Evolutionary conservation across 176 grass and related monocot species (phyloP).

Genomic region (Paspalum vaginatum): DNA sequence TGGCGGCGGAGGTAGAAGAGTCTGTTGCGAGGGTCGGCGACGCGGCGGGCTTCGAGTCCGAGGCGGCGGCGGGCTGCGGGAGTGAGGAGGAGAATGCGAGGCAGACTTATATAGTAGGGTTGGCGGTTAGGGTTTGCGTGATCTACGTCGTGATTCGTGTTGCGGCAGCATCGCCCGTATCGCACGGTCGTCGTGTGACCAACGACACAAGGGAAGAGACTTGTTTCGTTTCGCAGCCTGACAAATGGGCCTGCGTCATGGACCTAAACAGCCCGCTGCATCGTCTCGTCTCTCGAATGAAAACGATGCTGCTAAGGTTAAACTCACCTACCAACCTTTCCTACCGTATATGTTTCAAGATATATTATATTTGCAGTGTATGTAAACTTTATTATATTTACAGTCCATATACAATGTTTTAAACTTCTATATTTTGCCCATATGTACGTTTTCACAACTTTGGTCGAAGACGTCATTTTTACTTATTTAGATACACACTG

Average conservation of each 20-base stretch:
- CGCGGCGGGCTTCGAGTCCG: neutral
- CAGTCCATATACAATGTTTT: too few relatives aligned
- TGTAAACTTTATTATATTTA: too few relatives aligned
- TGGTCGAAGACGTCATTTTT: too few relatives aligned
- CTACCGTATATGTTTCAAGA: too few relatives aligned
- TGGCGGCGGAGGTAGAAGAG: constrained; percentile 38
- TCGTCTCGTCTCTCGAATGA: too few relatives aligned
- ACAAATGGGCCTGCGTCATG: neutral
- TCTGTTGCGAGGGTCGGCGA: neutral
- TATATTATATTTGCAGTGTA: too few relatives aligned
- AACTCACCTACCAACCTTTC: too few relatives aligned
- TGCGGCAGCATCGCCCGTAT: neutral
- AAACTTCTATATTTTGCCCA: too few relatives aligned
- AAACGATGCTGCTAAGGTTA: too few relatives aligned
- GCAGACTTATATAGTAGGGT: constrained; percentile 22
- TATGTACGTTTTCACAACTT: too few relatives aligned
- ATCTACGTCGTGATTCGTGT: constrained; percentile 20
- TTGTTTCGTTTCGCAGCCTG: neutral
- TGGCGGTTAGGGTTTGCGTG: constrained; percentile 38
- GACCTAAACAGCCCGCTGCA: too few relatives aligned
- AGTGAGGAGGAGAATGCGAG: neutral
- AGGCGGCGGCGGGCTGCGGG: constrained; percentile 10
- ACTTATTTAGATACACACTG: too few relatives aligned
- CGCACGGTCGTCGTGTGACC: neutral
- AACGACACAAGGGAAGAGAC: neutral